Percentiles rank a stretch among this genome's conserved stretches.
phyloP scores from a whole-genome alignment of 2,329 filamentous ascomycete species.

The Zymoseptoria crescenta region DNA sequence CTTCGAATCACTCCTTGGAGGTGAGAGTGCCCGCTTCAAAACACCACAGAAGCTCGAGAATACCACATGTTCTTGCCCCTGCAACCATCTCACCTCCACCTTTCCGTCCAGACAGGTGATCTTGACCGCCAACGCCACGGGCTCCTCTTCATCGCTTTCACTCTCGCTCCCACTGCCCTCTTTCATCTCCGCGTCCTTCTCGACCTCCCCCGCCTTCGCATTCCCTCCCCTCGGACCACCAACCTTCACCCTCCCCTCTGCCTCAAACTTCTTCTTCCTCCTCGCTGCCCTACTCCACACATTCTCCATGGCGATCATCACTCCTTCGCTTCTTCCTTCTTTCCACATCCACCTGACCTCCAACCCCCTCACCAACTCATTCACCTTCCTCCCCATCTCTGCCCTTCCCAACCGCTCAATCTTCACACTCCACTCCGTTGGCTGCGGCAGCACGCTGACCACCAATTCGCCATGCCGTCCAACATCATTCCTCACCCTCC shows the following conservation, averaged over 20 bases:
- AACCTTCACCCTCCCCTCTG: conserved; percentile 25
- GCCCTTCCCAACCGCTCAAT: conserved; percentile 18
- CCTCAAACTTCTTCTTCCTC: conserved; percentile 43
- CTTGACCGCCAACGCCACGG: conserved; percentile 35
- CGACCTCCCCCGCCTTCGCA: conserved; percentile 9
- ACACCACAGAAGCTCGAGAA: conserved; percentile 88
- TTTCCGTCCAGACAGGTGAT: conserved; percentile 32
- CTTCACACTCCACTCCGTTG: conserved; percentile 44
- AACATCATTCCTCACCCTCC: conserved; percentile 51
- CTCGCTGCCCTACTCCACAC: conserved; percentile 74
- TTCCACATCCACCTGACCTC: conserved; percentile 62
- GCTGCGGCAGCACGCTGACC: conserved; percentile 32
- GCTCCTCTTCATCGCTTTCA: conserved; percentile 28
- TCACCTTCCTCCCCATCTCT: conserved; percentile 32
- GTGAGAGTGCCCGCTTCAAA: conserved; percentile 43
- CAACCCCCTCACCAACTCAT: conserved; percentile 46
- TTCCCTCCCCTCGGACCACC: conserved; percentile 16
- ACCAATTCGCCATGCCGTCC: conserved; percentile 25
- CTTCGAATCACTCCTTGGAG: neutral
- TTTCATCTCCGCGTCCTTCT: conserved; percentile 26
- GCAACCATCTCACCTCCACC: conserved; percentile 58
- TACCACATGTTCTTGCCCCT: conserved; percentile 62
- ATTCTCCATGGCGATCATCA: conserved; percentile 59
- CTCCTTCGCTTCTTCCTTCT: conserved; percentile 43
- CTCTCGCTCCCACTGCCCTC: conserved; percentile 19